Base-by-base conservation (phyloP, 805 yeast species). In the Metschnikowia sp. region DNA sequence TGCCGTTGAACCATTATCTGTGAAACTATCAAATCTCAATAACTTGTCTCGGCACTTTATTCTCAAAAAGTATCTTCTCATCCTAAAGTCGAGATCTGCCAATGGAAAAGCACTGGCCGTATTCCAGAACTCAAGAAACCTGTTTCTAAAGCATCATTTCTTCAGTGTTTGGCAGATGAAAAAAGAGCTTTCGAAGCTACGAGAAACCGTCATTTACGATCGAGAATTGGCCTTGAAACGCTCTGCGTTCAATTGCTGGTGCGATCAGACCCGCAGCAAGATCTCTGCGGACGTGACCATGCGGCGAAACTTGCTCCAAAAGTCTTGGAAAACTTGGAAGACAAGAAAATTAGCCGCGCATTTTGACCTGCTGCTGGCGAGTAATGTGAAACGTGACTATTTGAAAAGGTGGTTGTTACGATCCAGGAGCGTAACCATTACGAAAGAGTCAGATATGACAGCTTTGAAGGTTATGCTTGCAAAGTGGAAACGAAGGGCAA, bases 241-340 rank as follows among this genome's bases (percentile, higher is more conserved):
- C 18, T 38, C 45, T 6, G 42, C 32, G 12, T 38, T 46, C 9
- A 29, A 34, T 10, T 37, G 42, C 38, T 46, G 49, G 49, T 30
- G 13, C 19, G 49, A 46, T 18, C 42, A 41, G 19, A 13, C 30
- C 28, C 45, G 38, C 4, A 41, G 42, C 32, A 32, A 36, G 12
- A 19, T 10, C 12, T 29, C 37, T 4, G 49, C 49, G 8, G 49
- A 46, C 32, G 8, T 7, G 5, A 34, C 18, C n/a, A n/a, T 22
- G 15, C 32, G 48, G 18, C 36, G 34, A 30, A 32, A 28, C 1
- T n/a, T 28, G 10, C 34, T 48, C 22, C 8, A 30, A 11, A 45
- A 35, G 8, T 34, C 10, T 39, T 45, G 44, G 40, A 38, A 34
- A n/a, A 5, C 28, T 1, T 64, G 68, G 67, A 38, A 35, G n/a